Conservation (phyloP, 768 basidiomycete genomes). For the Psilocybe sp. region DNA sequence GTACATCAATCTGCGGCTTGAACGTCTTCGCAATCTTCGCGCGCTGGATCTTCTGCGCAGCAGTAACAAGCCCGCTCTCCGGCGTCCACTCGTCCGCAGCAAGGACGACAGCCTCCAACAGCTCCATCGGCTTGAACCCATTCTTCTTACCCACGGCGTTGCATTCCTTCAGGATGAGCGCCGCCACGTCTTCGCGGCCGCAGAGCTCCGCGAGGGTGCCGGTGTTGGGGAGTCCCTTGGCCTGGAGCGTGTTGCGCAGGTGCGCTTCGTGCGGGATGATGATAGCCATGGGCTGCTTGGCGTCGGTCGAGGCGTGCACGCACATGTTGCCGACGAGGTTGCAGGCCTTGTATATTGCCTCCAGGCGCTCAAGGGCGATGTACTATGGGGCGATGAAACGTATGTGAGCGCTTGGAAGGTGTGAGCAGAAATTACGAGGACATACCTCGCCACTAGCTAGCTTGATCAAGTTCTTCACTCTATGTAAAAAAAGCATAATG, state of each 20-base stretch:
- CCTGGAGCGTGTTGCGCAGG: slow-evolving; percentile 55
- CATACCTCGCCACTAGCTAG: slow-evolving; percentile 72
- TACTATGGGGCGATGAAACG: slow-evolving; percentile 42
- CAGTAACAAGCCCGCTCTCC: slow-evolving; percentile 80
- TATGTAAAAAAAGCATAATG: slow-evolving; percentile 18
- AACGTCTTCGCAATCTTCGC: slow-evolving; percentile 32
- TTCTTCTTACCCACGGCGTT: slow-evolving; percentile 83
- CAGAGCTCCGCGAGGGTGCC: slow-evolving; percentile 55
- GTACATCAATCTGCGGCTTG: slow-evolving; percentile 27
- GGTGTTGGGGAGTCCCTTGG: slow-evolving; percentile 32
- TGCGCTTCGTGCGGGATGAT: slow-evolving; percentile 79
- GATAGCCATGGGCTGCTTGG: slow-evolving; percentile 82
- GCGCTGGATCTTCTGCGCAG: slow-evolving; percentile 37
- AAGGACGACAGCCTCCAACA: slow-evolving; percentile 73
- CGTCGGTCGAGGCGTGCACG: slow-evolving; percentile 73
- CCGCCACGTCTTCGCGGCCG: slow-evolving; percentile 47
- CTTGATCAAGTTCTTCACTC: slow-evolving; percentile 90
- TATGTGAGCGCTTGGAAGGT: not conserved
- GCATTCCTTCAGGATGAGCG: slow-evolving; percentile 70
- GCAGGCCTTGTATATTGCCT: slow-evolving; percentile 84
- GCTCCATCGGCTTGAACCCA: slow-evolving; percentile 77
- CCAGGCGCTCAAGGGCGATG: slow-evolving; percentile 88
- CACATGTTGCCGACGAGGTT: slow-evolving; percentile 79
- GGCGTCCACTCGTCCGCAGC: slow-evolving; percentile 91
- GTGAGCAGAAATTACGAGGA: not conserved